These are phyloP conservation scores for Quercus lobata DNA, from an alignment of 331 rosid genomes.

Conservation along the genomic window DNA sequence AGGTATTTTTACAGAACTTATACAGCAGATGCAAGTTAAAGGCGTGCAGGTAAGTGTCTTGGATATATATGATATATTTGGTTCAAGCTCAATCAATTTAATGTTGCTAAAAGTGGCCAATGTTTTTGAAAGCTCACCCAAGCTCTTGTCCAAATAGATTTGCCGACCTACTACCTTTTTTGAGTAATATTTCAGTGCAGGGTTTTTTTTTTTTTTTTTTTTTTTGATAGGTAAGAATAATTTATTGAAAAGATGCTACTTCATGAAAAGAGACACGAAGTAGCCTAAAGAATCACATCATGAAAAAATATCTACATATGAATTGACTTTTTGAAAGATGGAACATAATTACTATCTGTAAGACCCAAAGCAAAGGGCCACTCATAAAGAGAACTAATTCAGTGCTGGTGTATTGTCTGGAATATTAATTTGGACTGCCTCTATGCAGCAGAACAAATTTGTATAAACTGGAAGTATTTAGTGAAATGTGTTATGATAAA, in stretches of 20 bases:
- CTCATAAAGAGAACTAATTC: neutral
- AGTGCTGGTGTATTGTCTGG: neutral
- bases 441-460: neutral
- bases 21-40: conserved; percentile 98
- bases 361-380: no score
- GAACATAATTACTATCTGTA: no score
- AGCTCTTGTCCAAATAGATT: neutral
- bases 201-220: no score
- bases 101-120: neutral
- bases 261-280: no score
- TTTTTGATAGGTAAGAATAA: no score
- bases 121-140: neutral
- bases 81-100: neutral
- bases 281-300: no score
- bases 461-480: no score
- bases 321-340: no score
- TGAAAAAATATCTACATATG: no score
- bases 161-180: neutral
- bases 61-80: neutral
- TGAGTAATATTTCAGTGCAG: neutral
- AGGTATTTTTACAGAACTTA: conserved; percentile 96
- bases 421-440: neutral
- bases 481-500: no score
- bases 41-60: conserved; percentile 72
- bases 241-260: no score